These are phyloP conservation scores for Lactifluus subvellereus DNA, from an alignment of 768 basidiomycete genomes.

Conservation along the genomic window DNA sequence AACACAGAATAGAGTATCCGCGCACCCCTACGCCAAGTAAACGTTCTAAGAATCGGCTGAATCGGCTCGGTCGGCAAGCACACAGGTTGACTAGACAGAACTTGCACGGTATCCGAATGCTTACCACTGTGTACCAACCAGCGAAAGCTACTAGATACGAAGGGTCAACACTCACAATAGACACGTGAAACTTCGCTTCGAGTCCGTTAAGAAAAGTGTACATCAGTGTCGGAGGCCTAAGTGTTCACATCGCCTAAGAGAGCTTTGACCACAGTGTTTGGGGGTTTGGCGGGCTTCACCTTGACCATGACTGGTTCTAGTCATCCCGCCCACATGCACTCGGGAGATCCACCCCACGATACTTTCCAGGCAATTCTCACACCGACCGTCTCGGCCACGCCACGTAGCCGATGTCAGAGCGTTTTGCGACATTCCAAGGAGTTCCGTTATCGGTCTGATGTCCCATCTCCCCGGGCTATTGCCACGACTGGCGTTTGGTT, in stretches of 20 bases:
- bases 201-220: conserved; percentile 45
- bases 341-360: background rate
- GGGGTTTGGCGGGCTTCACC: background rate
- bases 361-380: background rate
- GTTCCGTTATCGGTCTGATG: background rate
- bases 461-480: background rate
- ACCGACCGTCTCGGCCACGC: background rate
- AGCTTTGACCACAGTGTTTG: background rate
- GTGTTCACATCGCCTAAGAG: background rate
- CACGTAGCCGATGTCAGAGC: background rate
- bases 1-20: conserved; percentile 46
- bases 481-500: background rate
- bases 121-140: conserved; percentile 31
- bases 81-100: background rate
- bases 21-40: conserved; percentile 45
- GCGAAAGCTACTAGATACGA: background rate
- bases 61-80: background rate
- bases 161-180: conserved; percentile 43
- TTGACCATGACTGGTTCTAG: background rate
- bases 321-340: background rate
- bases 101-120: conserved; percentile 56
- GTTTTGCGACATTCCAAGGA: background rate
- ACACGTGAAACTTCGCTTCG: conserved; percentile 56
- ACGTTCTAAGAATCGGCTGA: conserved; percentile 32
- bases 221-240: background rate